A percentile compares a stretch with the other conserved stretches of the same genome.
Conservation (phyloP, 495 filamentous ascomycete genomes). For the Hypoxylon fragiforme region DNA sequence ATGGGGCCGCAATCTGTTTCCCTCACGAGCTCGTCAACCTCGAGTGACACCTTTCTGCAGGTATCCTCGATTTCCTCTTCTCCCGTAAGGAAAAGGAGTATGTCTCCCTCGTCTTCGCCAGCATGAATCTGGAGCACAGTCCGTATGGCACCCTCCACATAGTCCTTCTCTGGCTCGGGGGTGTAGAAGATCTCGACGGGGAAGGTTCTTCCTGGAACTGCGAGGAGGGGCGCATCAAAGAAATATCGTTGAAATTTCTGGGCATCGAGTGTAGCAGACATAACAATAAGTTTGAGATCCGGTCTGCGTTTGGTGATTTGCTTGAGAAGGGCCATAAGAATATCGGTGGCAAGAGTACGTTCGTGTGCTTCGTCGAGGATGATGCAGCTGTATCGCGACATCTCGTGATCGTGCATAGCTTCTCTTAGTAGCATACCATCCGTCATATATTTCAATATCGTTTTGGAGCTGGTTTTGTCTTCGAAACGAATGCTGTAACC, state of each 20-base stretch:
- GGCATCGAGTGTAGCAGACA: constrained; percentile 96
- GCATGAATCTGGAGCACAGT: constrained; percentile 97
- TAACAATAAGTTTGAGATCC: constrained; percentile 95
- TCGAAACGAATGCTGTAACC: constrained; percentile 99
- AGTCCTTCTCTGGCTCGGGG: constrained; percentile 92
- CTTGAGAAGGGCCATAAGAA: constrained; percentile 93
- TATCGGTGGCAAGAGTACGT: constrained; percentile 91
- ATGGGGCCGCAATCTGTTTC: constrained; percentile 90
- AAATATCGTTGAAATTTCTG: constrained; percentile 99
- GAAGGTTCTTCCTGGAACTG: constrained; percentile 93
- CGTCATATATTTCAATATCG: constrained; percentile 98
- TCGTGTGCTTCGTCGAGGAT: constrained; percentile 99
- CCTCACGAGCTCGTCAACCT: constrained; percentile 85
- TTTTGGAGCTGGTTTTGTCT: constrained; percentile 88
- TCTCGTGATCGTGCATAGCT: constrained; percentile 94
- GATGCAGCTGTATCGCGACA: constrained; percentile 92
- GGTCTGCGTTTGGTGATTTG: constrained; percentile 75
- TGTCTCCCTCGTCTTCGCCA: constrained; percentile 89
- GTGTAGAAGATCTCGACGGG: constrained; percentile 99
- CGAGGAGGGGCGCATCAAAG: constrained; percentile 86
- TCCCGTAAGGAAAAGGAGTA: constrained; percentile 93
- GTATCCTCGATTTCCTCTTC: constrained; percentile 99
- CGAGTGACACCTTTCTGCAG: constrained; percentile 83
- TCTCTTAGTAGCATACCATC: constrained; percentile 98
- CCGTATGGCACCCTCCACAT: constrained; percentile 90